Percentiles rank a stretch among this genome's conserved stretches.
These are phyloP conservation scores for Pythium phragmitis DNA, from an alignment of 352 stramenopile species.

Conservation along the genomic window DNA sequence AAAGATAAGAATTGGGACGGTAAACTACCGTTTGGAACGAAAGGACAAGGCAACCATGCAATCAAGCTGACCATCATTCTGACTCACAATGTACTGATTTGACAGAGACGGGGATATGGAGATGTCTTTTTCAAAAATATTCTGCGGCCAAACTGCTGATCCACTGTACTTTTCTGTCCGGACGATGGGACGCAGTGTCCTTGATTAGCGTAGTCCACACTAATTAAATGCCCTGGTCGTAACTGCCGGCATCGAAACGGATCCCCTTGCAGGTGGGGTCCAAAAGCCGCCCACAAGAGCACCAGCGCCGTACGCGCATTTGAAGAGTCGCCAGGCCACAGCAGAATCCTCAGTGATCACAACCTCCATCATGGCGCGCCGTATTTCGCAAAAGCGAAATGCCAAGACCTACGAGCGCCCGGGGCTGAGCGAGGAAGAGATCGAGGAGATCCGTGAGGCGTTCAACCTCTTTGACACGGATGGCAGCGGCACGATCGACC, in stretches of 20 bases:
- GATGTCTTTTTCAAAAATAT: constrained; percentile 8
- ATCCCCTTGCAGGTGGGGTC: not conserved
- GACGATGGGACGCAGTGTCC: not conserved
- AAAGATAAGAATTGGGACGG: constrained; percentile 2
- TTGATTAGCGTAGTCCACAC: not conserved
- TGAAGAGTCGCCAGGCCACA: constrained; percentile 8
- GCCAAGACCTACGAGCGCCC: constrained; percentile 91
- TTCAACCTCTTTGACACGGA: constrained; percentile 98
- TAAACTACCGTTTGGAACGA: constrained; percentile 7
- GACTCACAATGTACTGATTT: constrained; percentile 2
- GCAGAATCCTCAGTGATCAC: not conserved
- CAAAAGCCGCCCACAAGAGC: not conserved
- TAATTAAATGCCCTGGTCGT: not conserved
- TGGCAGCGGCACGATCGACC: constrained; percentile 95
- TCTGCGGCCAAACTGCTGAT: not conserved
- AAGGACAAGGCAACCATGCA: constrained; percentile 10
- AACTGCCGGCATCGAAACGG: not conserved
- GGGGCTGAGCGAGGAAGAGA: constrained; percentile 92
- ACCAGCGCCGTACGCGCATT: constrained; percentile 7
- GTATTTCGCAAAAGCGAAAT: constrained; percentile 82
- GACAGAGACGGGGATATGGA: not conserved
- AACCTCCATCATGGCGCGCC: constrained; percentile 44
- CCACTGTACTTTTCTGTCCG: too few species aligned
- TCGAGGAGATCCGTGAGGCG: constrained; percentile 95
- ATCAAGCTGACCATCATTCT: constrained; percentile 13